Base-by-base conservation (phyloP, 805 yeast genomes). In the Wickerhamomyces mucosus region DNA sequence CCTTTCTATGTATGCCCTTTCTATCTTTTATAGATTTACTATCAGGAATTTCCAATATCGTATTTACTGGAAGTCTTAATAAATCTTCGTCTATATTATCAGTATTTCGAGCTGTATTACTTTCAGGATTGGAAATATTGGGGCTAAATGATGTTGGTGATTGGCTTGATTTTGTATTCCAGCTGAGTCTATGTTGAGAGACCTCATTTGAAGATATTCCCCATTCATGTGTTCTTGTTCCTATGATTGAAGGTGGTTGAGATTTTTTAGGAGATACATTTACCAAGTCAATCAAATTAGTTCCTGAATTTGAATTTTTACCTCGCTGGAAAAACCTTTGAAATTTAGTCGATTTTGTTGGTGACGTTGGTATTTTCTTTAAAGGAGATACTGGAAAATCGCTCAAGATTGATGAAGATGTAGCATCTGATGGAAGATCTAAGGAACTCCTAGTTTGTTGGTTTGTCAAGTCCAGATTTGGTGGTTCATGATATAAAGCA, bases 181-280 rank as follows among this genome's bases (percentile, higher is more conserved):
- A n/a, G n/a, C n/a, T n/a, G n/a, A n/a, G n/a, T n/a, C n/a, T n/a
- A n/a, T n/a, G n/a, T n/a, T n/a, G n/a, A n/a, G n/a, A n/a, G n/a
- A n/a, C 6, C 4, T 28, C 35, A 10, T 29, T 26, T 4, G 38
- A 27, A 13, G 31, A 14, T 7, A 31, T 46, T 0, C 71, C 72
- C 74, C 74, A 68, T 26, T 65, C 67, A 40, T 67, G 72, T 10
- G 65, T 62, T 20, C 69, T 49, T 11, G 72, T 68, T 7, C 74
- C 74, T 21, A 53, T 55, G 7, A 67, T 67, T 0, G 60, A 48
- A 1, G 64, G 59, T 9, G 53, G 46, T 10, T 45, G 40, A 18
- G 36, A 33, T 20, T 18, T 36, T 15, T 27, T 27, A 6, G 48
- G 49, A 6, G 45, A 42, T 8, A 30, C 29, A 2, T 45, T 34